Conservation (phyloP, 768 basidiomycete genomes). For the Crucibulum laeve region DNA sequence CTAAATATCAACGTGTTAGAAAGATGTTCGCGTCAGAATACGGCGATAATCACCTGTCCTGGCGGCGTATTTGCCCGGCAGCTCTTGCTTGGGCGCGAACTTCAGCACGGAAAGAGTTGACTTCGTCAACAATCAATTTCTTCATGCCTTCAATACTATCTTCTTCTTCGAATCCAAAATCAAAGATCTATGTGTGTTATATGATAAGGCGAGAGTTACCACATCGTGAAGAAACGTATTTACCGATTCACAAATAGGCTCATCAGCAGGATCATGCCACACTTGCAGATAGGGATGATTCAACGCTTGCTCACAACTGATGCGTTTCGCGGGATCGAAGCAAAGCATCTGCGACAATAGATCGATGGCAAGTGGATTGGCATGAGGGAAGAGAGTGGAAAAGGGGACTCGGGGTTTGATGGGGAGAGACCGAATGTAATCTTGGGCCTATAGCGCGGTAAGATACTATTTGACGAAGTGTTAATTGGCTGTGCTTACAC, state of each 20-base stretch:
- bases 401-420: conserved; percentile 96
- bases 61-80: conserved; percentile 66
- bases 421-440: conserved; percentile 96
- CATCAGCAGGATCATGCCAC: conserved; percentile 97
- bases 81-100: conserved; percentile 82
- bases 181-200: conserved; percentile 62
- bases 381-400: conserved; percentile 86
- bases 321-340: conserved; percentile 95
- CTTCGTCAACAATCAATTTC: conserved; percentile 89
- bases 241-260: conserved; percentile 80
- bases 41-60: conserved; percentile 56
- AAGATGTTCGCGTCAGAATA: background rate
- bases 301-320: conserved; percentile 93
- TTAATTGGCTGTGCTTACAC: conserved; percentile 44
- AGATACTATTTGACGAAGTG: conserved; percentile 1
- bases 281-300: conserved; percentile 93
- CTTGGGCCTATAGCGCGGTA: conserved; percentile 66
- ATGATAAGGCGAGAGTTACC: background rate
- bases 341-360: conserved; percentile 86
- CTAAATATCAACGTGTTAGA: conserved; percentile 28
- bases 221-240: conserved; percentile 13
- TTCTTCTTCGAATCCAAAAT: conserved; percentile 95
- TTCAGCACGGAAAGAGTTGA: conserved; percentile 82
- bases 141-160: conserved; percentile 98
- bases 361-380: conserved; percentile 92